A percentile compares a stretch with the other conserved stretches of the same genome.
phyloP scores from a whole-genome alignment of 116 monocot genomes.

The Cymodocea nodosa region DNA sequence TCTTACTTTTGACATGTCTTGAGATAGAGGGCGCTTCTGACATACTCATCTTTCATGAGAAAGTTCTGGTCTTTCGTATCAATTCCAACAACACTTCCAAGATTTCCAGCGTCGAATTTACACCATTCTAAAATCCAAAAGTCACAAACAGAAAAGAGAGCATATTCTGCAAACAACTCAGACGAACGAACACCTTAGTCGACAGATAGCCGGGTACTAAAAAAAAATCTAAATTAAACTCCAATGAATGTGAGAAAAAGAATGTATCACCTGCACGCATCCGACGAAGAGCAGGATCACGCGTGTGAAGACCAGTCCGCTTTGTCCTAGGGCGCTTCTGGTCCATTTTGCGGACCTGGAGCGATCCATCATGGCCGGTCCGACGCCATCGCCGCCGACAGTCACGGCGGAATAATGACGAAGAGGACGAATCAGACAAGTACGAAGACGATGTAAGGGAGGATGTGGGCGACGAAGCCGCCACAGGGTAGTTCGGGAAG shows the following conservation, averaged over 20 bases:
- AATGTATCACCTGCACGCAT: constrained; percentile 11
- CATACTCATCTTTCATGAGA: too few species aligned
- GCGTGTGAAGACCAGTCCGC: constrained; percentile 10
- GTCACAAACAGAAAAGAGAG: neutral
- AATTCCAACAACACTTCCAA: neutral
- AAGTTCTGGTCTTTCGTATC: neutral
- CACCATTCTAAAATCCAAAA: neutral
- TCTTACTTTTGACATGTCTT: too few species aligned
- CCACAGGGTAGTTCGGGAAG: constrained; percentile 1
- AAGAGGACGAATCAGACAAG: constrained; percentile 8
- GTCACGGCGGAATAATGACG: constrained; percentile 4
- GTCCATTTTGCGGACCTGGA: constrained; percentile 29
- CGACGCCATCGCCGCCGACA: constrained; percentile 17
- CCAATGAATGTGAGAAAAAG: neutral
- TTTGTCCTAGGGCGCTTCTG: constrained; percentile 17
- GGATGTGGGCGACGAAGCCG: constrained; percentile 17
- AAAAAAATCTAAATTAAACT: neutral
- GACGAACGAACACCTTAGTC: neutral
- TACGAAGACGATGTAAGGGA: constrained; percentile 13
- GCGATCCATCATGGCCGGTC: constrained; percentile 9
- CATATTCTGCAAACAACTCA: neutral
- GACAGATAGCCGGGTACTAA: neutral
- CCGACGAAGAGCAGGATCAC: constrained; percentile 11
- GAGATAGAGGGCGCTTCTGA: too few species aligned
- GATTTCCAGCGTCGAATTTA: neutral